Evolutionary conservation across 2,329 filamentous ascomycete species (phyloP).

Genomic region (Sphaerulina musiva): DNA sequence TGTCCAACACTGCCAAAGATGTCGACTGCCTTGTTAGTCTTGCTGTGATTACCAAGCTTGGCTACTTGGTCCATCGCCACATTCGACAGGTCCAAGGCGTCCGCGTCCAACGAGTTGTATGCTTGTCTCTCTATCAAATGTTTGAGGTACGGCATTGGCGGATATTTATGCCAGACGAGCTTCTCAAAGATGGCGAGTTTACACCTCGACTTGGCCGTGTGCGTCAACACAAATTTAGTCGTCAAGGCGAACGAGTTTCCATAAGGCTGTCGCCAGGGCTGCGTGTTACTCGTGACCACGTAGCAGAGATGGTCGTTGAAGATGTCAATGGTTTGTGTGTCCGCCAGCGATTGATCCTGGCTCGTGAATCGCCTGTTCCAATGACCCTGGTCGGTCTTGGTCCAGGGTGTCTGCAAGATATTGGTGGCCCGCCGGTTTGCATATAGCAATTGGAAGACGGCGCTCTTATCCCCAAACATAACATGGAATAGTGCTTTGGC

Average conservation of each 20-base stretch:
- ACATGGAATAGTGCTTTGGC: constrained; percentile 94
- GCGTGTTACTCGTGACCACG: constrained; percentile 57
- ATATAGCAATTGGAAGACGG: constrained; percentile 86
- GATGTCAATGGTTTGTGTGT: constrained; percentile 78
- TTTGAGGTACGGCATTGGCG: constrained; percentile 38
- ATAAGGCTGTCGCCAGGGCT: constrained; percentile 79
- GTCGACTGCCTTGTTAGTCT: constrained; percentile 69
- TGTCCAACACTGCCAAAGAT: constrained; percentile 72
- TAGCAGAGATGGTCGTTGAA: constrained; percentile 56
- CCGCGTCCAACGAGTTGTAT: constrained; percentile 64
- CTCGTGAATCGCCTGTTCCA: constrained; percentile 59
- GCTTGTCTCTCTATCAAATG: constrained; percentile 58
- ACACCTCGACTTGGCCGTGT: constrained; percentile 83
- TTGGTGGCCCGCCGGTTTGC: constrained; percentile 70
- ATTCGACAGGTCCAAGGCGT: constrained; percentile 68
- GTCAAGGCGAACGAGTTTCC: constrained; percentile 71
- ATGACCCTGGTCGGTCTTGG: constrained; percentile 53
- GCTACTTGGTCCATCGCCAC: constrained; percentile 71
- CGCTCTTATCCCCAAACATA: constrained; percentile 91
- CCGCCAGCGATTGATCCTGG: constrained; percentile 49
- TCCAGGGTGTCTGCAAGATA: constrained; percentile 84
- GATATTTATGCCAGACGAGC: constrained; percentile 70
- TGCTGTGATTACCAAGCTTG: constrained; percentile 64
- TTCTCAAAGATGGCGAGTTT: constrained; percentile 83
- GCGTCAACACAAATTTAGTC: constrained; percentile 88